These are phyloP conservation scores for Lachancea dasiensis DNA, from an alignment of 805 yeast genomes.

Conservation along the genomic window DNA sequence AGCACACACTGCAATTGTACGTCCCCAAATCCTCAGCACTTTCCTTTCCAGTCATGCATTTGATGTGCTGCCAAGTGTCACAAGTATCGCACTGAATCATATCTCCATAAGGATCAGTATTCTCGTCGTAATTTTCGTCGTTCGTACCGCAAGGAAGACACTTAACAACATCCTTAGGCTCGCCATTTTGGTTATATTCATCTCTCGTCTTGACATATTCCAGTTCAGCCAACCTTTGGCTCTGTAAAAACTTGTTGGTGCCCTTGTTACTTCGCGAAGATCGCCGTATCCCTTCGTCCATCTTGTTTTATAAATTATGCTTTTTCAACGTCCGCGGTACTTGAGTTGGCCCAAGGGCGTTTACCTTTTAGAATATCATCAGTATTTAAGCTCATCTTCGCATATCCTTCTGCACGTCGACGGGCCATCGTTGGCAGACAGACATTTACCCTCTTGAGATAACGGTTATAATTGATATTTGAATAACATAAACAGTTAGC, in stretches of 20 bases:
- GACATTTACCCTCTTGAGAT: too few species aligned
- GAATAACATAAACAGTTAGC: too few species aligned
- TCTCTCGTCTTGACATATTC: slow-evolving; percentile 8
- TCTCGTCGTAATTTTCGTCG: slow-evolving; percentile 52
- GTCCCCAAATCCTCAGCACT: slow-evolving; percentile 38
- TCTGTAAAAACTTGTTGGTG: slow-evolving; percentile 29
- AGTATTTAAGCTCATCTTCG: too few species aligned
- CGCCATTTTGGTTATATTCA: neutral
- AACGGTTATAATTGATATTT: too few species aligned
- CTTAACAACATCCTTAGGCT: slow-evolving; percentile 34
- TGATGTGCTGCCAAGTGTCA: slow-evolving; percentile 65
- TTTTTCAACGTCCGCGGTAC: too few species aligned
- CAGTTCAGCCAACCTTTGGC: slow-evolving; percentile 19
- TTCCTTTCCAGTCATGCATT: slow-evolving; percentile 46
- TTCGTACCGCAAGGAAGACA: slow-evolving; percentile 60
- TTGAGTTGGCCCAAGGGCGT: too few species aligned
- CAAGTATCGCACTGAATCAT: slow-evolving; percentile 67
- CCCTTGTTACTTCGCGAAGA: slow-evolving; percentile 42
- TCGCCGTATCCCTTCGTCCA: slow-evolving; percentile 30
- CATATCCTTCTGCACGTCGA: too few species aligned
- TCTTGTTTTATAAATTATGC: neutral
- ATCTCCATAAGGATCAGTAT: slow-evolving; percentile 43
- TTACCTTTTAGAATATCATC: too few species aligned
- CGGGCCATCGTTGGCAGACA: too few species aligned
- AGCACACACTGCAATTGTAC: slow-evolving; percentile 54